phyloP scores from a whole-genome alignment of 2,329 filamentous ascomycete species.

The Xylaria hypoxylon region DNA sequence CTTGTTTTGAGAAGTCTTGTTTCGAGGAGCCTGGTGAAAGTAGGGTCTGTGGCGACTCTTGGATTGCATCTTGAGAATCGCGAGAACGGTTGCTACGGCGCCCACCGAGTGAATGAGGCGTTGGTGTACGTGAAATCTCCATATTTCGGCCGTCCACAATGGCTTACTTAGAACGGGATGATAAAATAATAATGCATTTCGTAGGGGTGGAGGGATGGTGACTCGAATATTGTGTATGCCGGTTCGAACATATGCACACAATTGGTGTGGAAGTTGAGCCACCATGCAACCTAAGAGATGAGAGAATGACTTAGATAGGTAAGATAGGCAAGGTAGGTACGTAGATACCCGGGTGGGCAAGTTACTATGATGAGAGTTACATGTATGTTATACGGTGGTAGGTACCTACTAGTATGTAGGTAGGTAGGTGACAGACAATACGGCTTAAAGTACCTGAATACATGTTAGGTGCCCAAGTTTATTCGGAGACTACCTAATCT shows the following conservation, averaged over 20 bases:
- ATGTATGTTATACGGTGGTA: no score
- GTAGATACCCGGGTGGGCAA: not conserved
- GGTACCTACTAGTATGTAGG: not conserved
- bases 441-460: not conserved
- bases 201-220: constrained; percentile 15
- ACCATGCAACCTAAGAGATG: not conserved
- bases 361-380: not conserved
- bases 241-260: not conserved
- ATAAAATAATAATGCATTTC: constrained; percentile 8
- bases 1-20: no score
- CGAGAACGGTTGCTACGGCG: constrained; percentile 5
- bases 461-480: not conserved
- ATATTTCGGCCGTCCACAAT: constrained; percentile 15
- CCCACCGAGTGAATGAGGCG: not conserved
- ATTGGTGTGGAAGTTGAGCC: not conserved
- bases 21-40: constrained; percentile 37
- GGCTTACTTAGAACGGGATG: not conserved
- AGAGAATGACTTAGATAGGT: not conserved
- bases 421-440: not conserved
- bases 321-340: not conserved
- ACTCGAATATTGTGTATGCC: constrained; percentile 19
- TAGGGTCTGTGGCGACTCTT: constrained; percentile 32
- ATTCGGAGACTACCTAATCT: not conserved
- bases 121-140: not conserved
- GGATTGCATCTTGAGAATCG: constrained; percentile 30